These are phyloP conservation scores for Lenwebbia sp. DNA, from an alignment of 345 rosid species.

Conservation along the genomic window DNA sequence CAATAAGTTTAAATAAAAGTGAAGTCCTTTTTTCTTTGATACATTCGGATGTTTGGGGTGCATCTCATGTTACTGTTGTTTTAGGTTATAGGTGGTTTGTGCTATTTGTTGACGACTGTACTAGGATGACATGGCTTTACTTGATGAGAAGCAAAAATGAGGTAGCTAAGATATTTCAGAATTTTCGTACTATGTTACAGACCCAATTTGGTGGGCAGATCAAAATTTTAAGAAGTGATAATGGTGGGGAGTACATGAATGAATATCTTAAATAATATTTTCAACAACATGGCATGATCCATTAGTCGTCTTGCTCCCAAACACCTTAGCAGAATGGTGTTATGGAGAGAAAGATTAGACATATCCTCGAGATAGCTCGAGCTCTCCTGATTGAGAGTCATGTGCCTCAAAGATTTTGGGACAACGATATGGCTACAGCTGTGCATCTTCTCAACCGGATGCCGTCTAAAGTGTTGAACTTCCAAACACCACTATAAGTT, in stretches of 20 bases:
- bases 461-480: background rate
- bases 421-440: background rate
- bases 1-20: background rate
- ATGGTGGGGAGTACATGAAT: too few species aligned
- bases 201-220: too few species aligned
- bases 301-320: too few species aligned
- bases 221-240: too few species aligned
- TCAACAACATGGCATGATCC: too few species aligned
- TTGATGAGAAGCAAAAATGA: background rate
- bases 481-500: background rate
- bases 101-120: background rate
- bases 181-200: too few species aligned
- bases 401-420: background rate
- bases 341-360: background rate
- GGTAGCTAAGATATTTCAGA: background rate
- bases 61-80: background rate
- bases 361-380: background rate
- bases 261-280: too few species aligned
- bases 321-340: background rate
- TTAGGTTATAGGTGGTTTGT: background rate
- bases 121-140: background rate
- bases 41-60: background rate
- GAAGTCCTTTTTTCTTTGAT: background rate
- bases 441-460: background rate
- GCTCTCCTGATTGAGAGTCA: background rate